A percentile compares a stretch with the other conserved stretches of the same genome.
Evolutionary conservation across 2,329 filamentous ascomycete genomes (phyloP).

Genomic region (Trichoderma sp.): DNA sequence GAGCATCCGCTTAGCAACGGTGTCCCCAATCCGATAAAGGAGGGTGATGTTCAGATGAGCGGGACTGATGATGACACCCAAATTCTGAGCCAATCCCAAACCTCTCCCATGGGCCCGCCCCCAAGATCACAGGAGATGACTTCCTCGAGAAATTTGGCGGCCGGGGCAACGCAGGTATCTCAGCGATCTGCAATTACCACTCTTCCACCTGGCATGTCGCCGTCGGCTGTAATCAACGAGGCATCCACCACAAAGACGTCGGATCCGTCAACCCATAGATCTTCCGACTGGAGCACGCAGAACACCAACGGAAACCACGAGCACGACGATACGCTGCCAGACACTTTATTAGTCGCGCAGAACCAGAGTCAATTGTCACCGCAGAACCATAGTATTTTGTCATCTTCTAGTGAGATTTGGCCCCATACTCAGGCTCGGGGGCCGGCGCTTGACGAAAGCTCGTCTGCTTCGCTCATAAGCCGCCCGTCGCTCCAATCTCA

Average conservation of each 20-base stretch:
- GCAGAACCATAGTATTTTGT: conserved; percentile 22
- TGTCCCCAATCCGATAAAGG: conserved; percentile 46
- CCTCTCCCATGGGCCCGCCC: conserved; percentile 50
- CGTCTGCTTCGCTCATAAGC: conserved; percentile 32
- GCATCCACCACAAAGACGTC: conserved; percentile 93
- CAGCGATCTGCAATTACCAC: conserved; percentile 60
- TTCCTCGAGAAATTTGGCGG: conserved; percentile 37
- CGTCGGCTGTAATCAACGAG: conserved; percentile 67
- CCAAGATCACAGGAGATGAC: conserved; percentile 38
- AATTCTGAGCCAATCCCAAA: conserved; percentile 30
- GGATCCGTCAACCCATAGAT: conserved; percentile 62
- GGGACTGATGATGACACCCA: conserved; percentile 48
- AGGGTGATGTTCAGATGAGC: conserved; percentile 60
- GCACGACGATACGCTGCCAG: conserved; percentile 46
- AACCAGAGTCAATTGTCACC: conserved; percentile 38
- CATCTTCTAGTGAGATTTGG: conserved; percentile 51
- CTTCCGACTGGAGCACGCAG: conserved; percentile 66
- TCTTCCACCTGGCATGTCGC: conserved; percentile 55
- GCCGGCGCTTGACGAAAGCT: conserved; percentile 39
- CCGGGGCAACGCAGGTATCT: conserved; percentile 57
- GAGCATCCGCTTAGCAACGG: conserved; percentile 53
- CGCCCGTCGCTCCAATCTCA: conserved; percentile 40
- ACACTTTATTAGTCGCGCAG: conserved; percentile 46
- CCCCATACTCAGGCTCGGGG: conserved; percentile 56
- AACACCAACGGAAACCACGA: conserved; percentile 61